A percentile compares a stretch with the other conserved stretches of the same genome.
These are phyloP conservation scores for Funneliformis caledonium DNA, from an alignment of 371 early-diverging fungal genomes.

Conservation along the genomic window DNA sequence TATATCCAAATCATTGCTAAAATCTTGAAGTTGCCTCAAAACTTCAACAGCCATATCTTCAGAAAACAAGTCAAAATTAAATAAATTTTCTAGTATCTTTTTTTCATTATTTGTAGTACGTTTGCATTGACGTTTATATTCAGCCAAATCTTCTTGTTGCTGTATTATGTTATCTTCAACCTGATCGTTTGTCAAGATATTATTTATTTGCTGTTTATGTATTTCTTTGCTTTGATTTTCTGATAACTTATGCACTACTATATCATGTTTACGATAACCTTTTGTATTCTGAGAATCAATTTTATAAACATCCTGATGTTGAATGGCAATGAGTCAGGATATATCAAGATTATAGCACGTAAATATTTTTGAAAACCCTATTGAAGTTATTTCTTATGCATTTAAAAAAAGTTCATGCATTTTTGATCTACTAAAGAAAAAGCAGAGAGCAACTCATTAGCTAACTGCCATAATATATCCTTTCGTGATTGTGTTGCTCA, in stretches of 20 bases:
- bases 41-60: not conserved
- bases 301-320: slow-evolving; percentile 14
- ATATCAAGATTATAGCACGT: slow-evolving; percentile 5
- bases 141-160: no score
- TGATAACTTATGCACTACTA: not conserved
- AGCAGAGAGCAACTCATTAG: not conserved
- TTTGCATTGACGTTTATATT: no score
- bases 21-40: slow-evolving; percentile 4
- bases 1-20: not conserved
- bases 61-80: not conserved
- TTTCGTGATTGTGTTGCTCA: no score
- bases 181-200: not conserved
- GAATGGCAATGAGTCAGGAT: not conserved
- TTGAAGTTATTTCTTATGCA: not conserved
- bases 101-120: no score
- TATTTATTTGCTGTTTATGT: not conserved
- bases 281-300: not conserved
- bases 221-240: not conserved
- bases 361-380: not conserved
- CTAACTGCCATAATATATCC: no score
- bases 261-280: not conserved
- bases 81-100: not conserved
- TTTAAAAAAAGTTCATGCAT: slow-evolving; percentile 14
- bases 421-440: not conserved
- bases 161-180: not conserved